Percentiles rank a stretch among this genome's conserved stretches.
phyloP scores from a whole-genome alignment of 2,329 filamentous ascomycete genomes.

The Lasiodiplodia hormozganensis region DNA sequence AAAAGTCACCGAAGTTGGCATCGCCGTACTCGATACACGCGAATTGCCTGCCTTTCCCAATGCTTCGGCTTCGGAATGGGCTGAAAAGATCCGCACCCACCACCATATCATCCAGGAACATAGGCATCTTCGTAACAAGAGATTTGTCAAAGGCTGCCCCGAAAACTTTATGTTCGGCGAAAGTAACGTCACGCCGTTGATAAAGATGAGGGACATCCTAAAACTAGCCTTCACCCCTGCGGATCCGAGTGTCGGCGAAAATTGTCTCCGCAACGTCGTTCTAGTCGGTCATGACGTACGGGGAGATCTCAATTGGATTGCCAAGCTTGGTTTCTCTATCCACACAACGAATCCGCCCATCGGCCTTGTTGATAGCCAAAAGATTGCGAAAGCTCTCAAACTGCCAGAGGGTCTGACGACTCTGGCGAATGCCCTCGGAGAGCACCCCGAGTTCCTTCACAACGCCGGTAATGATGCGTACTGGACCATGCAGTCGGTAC shows the following conservation, averaged over 20 bases:
- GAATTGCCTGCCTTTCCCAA: slow-evolving; percentile 63
- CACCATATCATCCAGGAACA: slow-evolving; percentile 82
- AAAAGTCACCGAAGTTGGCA: slow-evolving; percentile 82
- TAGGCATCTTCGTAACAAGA: slow-evolving; percentile 67
- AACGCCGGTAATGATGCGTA: slow-evolving; percentile 87
- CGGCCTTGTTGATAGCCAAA: slow-evolving; percentile 42
- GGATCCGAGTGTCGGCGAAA: slow-evolving; percentile 33
- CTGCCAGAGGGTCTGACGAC: slow-evolving; percentile 60
- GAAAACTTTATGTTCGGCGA: slow-evolving; percentile 75
- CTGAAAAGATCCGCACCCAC: slow-evolving; percentile 67
- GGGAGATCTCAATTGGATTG: slow-evolving; percentile 73
- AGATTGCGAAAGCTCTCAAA: background rate
- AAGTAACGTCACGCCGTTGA: slow-evolving; percentile 61
- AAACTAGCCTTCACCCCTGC: slow-evolving; percentile 30
- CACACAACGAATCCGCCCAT: slow-evolving; percentile 68
- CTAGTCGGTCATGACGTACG: slow-evolving; percentile 79
- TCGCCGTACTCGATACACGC: slow-evolving; percentile 78
- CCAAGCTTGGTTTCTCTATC: slow-evolving; percentile 56
- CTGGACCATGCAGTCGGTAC: slow-evolving; percentile 76
- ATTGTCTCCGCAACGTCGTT: slow-evolving; percentile 56
- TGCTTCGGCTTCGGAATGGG: slow-evolving; percentile 71
- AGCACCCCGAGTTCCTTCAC: slow-evolving; percentile 72
- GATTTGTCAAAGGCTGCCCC: slow-evolving; percentile 76
- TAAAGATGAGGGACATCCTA: slow-evolving; percentile 26
- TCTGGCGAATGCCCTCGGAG: slow-evolving; percentile 69